Conservation (phyloP, 208 protist species). For the Leishmania arabica region DNA sequence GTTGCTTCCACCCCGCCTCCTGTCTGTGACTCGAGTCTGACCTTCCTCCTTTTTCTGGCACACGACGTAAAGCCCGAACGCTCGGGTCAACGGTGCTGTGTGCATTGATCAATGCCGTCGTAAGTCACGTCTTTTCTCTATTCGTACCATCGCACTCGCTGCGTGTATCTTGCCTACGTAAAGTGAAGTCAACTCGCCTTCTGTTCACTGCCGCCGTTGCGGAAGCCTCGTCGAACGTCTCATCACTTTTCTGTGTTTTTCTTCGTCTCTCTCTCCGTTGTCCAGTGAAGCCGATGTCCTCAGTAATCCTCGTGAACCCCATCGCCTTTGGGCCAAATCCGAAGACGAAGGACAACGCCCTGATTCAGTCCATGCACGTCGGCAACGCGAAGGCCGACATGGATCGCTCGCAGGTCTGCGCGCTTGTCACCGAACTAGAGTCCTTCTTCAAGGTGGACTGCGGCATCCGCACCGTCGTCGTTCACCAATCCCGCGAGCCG, state of each 20-base stretch:
- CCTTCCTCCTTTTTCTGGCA: neutral
- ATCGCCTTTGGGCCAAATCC: conserved; percentile 34
- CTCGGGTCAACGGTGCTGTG: neutral
- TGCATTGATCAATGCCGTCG: neutral
- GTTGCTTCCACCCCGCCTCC: neutral
- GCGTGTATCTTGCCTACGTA: neutral
- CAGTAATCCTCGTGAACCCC: conserved; percentile 35
- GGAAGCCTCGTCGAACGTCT: neutral
- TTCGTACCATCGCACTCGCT: neutral
- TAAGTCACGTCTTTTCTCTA: neutral
- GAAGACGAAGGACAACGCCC: conserved; percentile 26
- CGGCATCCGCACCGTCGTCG: conserved; percentile 23
- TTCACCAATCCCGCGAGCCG: conserved; percentile 33
- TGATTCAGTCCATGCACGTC: conserved; percentile 32
- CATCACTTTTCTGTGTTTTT: neutral
- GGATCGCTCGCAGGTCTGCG: conserved; percentile 35
- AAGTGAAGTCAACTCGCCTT: neutral
- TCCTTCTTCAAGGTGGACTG: conserved; percentile 22
- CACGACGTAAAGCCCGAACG: neutral
- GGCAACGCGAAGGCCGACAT: conserved; percentile 37
- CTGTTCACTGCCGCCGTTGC: neutral
- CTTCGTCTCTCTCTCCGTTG: neutral
- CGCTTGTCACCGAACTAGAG: conserved; percentile 24
- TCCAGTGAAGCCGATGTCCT: conserved; percentile 29
- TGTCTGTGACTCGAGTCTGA: neutral